Percentiles rank a stretch among this genome's conserved stretches.
These are phyloP conservation scores for Annulohypoxylon nitens DNA, from an alignment of 495 filamentous ascomycete genomes.

Conservation along the genomic window DNA sequence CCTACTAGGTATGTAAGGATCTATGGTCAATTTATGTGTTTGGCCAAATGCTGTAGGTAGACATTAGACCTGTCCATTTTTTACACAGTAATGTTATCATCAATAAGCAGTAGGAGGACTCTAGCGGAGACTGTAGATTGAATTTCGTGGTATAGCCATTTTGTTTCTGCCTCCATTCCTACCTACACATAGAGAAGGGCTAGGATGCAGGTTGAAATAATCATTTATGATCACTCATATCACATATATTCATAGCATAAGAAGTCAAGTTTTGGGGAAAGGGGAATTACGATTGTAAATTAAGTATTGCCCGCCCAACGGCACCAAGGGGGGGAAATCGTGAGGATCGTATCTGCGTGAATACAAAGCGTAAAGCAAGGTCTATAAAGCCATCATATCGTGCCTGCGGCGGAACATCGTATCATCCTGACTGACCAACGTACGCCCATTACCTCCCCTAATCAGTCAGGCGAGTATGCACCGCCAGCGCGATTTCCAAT, in stretches of 20 bases:
- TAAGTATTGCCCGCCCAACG: slow-evolving; percentile 16
- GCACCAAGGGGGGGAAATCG: slow-evolving; percentile 1
- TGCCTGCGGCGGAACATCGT: slow-evolving; percentile 17
- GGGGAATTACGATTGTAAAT: background rate
- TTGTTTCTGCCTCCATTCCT: background rate
- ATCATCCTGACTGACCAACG: slow-evolving; percentile 39
- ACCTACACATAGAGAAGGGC: too few species aligned
- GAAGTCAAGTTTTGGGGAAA: background rate
- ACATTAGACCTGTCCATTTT: too few species aligned
- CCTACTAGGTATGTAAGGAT: background rate
- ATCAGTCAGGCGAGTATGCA: background rate
- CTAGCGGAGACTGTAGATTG: too few species aligned
- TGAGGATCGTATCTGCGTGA: slow-evolving; percentile 1
- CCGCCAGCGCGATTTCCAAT: slow-evolving; percentile 28
- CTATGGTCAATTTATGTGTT: background rate
- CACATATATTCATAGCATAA: background rate
- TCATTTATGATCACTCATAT: background rate
- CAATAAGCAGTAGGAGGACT: too few species aligned
- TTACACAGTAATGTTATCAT: too few species aligned
- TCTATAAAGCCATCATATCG: background rate
- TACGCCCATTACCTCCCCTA: slow-evolving; percentile 25
- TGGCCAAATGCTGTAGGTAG: too few species aligned
- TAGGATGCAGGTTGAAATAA: background rate
- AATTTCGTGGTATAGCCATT: too few species aligned
- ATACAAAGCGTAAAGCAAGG: slow-evolving; percentile 32